Evolutionary conservation across 176 grass and related monocot genomes (phyloP).

Genomic region (Triticum timopheevii): DNA sequence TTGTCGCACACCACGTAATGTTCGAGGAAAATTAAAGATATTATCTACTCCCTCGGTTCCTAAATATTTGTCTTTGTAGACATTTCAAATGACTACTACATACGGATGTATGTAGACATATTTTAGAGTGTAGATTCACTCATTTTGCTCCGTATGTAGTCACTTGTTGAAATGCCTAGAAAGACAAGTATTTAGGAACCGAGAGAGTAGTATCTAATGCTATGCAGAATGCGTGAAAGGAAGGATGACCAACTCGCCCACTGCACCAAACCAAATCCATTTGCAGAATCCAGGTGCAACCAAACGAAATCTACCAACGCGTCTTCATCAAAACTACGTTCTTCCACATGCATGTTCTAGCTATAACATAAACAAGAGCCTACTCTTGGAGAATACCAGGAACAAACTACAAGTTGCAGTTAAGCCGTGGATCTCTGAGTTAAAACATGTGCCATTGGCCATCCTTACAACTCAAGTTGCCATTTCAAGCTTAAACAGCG

Average conservation of each 20-base stretch:
- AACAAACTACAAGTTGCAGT: background rate
- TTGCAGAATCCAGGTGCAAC: constrained; percentile 34
- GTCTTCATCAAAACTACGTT: background rate
- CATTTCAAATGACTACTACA: too few relatives aligned
- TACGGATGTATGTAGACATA: too few relatives aligned
- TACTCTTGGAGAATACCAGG: background rate
- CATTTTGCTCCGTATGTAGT: too few relatives aligned
- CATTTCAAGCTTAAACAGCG: background rate
- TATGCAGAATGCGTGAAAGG: background rate
- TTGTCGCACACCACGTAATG: background rate
- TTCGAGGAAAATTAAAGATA: constrained; percentile 1
- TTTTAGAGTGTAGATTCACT: too few relatives aligned
- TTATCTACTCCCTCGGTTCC: too few relatives aligned
- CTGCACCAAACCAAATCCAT: constrained; percentile 12
- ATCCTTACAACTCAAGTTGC: background rate
- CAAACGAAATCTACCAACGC: constrained; percentile 17
- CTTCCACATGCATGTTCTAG: background rate
- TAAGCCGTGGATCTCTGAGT: background rate
- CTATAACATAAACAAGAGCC: constrained; percentile 27
- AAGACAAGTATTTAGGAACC: too few relatives aligned
- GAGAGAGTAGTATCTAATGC: background rate
- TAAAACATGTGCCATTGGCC: background rate
- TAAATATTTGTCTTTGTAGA: too few relatives aligned
- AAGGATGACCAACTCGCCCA: constrained; percentile 14
- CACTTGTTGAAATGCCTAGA: too few relatives aligned